Evolutionary conservation across 805 yeast genomes (phyloP), one percentile per base, ranked within the genome.

Genomic region (Saccharomyces cerevisiae): DNA sequence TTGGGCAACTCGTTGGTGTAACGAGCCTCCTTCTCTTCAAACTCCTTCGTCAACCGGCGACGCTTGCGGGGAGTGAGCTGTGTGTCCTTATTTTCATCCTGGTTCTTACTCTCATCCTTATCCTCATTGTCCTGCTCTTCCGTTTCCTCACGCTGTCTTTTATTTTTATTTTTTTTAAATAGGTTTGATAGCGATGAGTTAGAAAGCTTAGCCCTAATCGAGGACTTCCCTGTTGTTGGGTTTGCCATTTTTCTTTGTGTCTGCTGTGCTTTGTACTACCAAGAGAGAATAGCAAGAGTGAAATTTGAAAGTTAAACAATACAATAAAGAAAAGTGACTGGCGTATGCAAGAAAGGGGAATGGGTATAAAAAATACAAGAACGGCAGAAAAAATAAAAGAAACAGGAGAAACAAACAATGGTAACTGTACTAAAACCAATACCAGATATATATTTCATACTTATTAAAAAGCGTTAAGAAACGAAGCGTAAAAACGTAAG

Each of bases 1-100:
- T 77, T 85, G 1, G 90, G 94, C 43, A 88, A 71, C 57, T 74
- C 79, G 2, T 70, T 82, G 63, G 87, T 94, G 56, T 79, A 79
- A 60, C 79, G 76, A 53, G 73, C 73, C 65, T 89, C 96, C 29
- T 73, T 70, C 49, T 73, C 76, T 49, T 65, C 59, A 50, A 70
- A 68, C 4, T 61, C 66, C 9, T 36, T 27, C 22, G 24, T 26
- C 43, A 22, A 47, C 51, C 13, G 26, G 13, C 32, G 32, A 27
- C 21, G 49, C 36, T 41, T 51, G 26, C 43, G 17, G 11, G 43
- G 43, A 21, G 24, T 36, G 24, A 36, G 43, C 22, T 36, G 43
- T 17, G 24, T 17, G 41, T 63, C 60, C 24, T 61, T 56, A 9
- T 63, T 62, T 14, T 65, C 68, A 17, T 55, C 51, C n/a, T 27